Evolutionary conservation across 2,329 filamentous ascomycete species (phyloP), one percentile per base, ranked within the genome.

Genomic region (Graphiopsis chlorocephala): DNA sequence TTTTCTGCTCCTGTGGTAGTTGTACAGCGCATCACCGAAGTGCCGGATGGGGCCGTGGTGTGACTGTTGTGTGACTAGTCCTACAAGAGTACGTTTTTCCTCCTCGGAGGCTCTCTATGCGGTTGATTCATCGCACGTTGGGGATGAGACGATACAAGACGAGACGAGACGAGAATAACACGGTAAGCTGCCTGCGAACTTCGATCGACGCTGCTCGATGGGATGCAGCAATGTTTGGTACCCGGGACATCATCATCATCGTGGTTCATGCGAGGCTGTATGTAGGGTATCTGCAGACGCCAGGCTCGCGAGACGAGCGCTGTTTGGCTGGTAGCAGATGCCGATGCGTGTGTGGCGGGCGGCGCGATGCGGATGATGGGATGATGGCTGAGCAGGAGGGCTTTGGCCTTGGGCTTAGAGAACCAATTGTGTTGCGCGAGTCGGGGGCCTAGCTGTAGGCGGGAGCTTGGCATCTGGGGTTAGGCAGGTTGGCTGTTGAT

Each of bases 271-370:
- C 26, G 50, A 53, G 50, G 50, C 50, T 28, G 50, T n/a, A n/a
- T n/a, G 38, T 15, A 45, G 38, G 20, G 7, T n/a, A n/a, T 45
- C n/a, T 45, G 50, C 50, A 31, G 38, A 45, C 38, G 38, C 38
- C 12, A n/a, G n/a, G n/a, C 38, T 45, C 38, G 23, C 11, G 47
- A 52, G 47, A 52, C n/a, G 47, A 52, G 47, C 23, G 53, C 53
- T 56, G 53, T 56, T 56, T 56, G 53, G 53, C 53, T 56, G 53
- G n/a, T 14, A 56, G 53, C 53, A 56, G 31, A 56, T 38, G 53
- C 53, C 53, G 53, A 56, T 31, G 53, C 23, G 31, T 15, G 47
- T 56, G 53, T 29, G 28, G 29, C 17, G 53, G 28, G 50, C 47
- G 25, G 26, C 26, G n/a, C 38, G 38, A 45, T 23, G 38, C 38